phyloP scores from a whole-genome alignment of 2,329 filamentous ascomycete genomes.

The Celoporthe dispersa region DNA sequence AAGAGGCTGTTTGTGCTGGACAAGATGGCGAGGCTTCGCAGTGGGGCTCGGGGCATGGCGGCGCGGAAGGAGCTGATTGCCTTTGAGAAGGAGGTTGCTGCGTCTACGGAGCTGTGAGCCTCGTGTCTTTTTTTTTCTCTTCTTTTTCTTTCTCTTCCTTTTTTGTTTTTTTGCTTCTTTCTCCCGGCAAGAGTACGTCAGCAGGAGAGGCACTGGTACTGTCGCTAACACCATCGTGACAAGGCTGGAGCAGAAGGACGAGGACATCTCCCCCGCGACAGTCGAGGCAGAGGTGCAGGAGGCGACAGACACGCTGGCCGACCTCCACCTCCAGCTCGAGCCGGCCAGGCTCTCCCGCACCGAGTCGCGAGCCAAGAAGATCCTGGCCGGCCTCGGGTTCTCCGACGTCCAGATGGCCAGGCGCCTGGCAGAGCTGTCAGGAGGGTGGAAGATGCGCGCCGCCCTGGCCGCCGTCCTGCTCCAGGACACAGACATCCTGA shows the following conservation, averaged over 20 bases:
- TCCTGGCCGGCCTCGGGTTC: slow-evolving; percentile 75
- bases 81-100: slow-evolving; percentile 68
- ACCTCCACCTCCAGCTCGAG: slow-evolving; percentile 71
- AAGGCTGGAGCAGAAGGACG: slow-evolving; percentile 55
- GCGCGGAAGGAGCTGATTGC: slow-evolving; percentile 75
- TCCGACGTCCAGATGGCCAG: slow-evolving; percentile 63
- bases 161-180: too few species aligned
- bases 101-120: slow-evolving; percentile 57
- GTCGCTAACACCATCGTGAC: slow-evolving; percentile 10
- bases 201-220: background rate
- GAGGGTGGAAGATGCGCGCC: slow-evolving; percentile 76
- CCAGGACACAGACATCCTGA: slow-evolving; percentile 75
- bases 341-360: slow-evolving; percentile 64
- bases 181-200: background rate
- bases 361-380: slow-evolving; percentile 68
- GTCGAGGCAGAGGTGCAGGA: slow-evolving; percentile 70
- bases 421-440: slow-evolving; percentile 69
- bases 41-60: slow-evolving; percentile 73
- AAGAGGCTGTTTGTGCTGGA: slow-evolving; percentile 69
- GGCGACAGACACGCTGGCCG: slow-evolving; percentile 70
- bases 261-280: slow-evolving; percentile 58
- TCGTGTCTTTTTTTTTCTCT: background rate
- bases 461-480: slow-evolving; percentile 69
- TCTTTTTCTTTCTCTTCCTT: too few species aligned
- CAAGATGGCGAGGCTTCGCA: slow-evolving; percentile 74